Base-by-base conservation (phyloP, 177 flowering plant genomes). In the Telopea speciosissima region DNA sequence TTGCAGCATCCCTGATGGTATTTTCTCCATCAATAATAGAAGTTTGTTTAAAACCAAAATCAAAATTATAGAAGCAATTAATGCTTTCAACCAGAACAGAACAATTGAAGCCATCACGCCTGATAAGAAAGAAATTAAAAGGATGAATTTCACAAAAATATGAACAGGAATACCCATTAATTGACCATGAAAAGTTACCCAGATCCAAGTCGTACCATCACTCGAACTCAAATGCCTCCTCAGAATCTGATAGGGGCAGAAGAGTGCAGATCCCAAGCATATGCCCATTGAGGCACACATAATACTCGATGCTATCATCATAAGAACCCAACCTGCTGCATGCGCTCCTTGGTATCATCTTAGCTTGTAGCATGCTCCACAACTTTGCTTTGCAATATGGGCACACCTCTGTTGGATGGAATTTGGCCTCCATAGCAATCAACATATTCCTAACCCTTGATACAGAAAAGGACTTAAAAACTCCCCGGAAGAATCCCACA, bases 271-370 rank as follows among this genome's bases (percentile, higher is more conserved):
- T 78, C 54, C 99, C 99, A 68, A 95, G 85, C 88, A 93, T 71
- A 76, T 95, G 99, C 5, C 99, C 99, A 68, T 95, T 93, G n/a
- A 95, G 91, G 81, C 99, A 95, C 44, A 95, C 99, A 79, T 82
- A 91, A 73, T 90, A 95, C 80, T 93, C 99, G 4, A 89, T 73
- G 72, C 88, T 82, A 68, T 95, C 99, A 31, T 91, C 98, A 78
- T 93, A 95, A 64, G 99, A 85, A 69, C 97, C 99, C 76, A 93
- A 73, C 73, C 98, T 85, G 74, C 82, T 84, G 81, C 90, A 83
- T 44, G 94, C 95, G 79, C 94, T 91, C 68, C 80, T 86, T 22
- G 98, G 99, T 72, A 95, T 82, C 99, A 95, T 90, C 52, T 83
- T 85, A 5, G 97, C 98, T 67, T 86, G 89, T 76, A 86, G 79